Conservation (phyloP, 1,139 yeast species). For the Yamadazyma sp. region DNA sequence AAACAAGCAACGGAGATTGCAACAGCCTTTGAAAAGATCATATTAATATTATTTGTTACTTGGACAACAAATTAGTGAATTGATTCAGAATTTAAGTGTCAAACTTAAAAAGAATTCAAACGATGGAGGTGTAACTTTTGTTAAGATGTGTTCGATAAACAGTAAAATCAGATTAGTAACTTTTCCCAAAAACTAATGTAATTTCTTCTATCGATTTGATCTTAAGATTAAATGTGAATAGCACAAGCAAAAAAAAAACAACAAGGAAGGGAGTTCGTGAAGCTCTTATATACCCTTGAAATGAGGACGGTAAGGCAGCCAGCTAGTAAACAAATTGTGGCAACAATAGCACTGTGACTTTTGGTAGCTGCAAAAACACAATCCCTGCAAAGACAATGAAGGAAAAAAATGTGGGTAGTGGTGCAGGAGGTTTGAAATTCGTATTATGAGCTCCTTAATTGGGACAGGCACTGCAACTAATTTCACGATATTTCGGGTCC, state of each 20-base stretch:
- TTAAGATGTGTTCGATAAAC: not conserved
- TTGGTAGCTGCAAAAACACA: constrained; percentile 1
- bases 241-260: not conserved
- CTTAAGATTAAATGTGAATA: not conserved
- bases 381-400: not conserved
- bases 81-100: constrained; percentile 7
- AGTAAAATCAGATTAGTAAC: constrained; percentile 10
- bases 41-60: constrained; percentile 9
- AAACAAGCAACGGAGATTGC: constrained; percentile 17
- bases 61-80: not conserved
- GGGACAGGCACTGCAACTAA: too few relatives aligned
- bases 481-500: too few relatives aligned
- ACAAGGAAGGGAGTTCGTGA: not conserved
- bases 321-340: not conserved
- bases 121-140: constrained; percentile 5
- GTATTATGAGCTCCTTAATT: too few relatives aligned
- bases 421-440: too few relatives aligned
- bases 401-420: too few relatives aligned
- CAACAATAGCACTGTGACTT: not conserved
- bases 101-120: constrained; percentile 9
- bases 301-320: not conserved
- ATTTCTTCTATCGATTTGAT: constrained; percentile 1
- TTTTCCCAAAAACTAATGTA: constrained; percentile 16
- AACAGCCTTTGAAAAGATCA: constrained; percentile 18
- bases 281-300: not conserved